Evolutionary conservation across 257 asterid species (phyloP).

Genomic region (Solanum verrucosum): DNA sequence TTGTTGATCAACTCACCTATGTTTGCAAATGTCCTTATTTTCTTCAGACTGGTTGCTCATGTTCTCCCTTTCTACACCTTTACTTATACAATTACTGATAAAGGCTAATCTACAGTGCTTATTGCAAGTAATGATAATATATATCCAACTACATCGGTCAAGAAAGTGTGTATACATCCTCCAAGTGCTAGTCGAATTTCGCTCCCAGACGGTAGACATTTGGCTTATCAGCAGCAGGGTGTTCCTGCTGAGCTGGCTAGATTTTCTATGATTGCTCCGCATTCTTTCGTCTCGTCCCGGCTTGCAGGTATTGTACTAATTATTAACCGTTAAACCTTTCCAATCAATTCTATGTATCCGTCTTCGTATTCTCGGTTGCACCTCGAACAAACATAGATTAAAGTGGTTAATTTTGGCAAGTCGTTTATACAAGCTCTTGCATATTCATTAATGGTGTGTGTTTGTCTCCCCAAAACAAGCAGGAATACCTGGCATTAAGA

Average conservation of each 20-base stretch:
- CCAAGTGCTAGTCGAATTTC: constrained; percentile 57
- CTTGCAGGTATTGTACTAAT: constrained; percentile 57
- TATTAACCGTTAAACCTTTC: neutral
- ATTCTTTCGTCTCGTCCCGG: constrained; percentile 85
- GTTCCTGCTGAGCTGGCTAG: constrained; percentile 73
- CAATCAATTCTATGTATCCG: neutral
- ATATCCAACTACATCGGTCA: constrained; percentile 38
- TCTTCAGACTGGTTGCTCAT: neutral
- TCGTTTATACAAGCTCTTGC: neutral
- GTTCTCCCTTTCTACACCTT: neutral
- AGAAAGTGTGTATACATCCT: constrained; percentile 63
- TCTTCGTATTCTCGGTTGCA: neutral
- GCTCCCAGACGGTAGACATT: constrained; percentile 87
- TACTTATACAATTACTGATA: neutral
- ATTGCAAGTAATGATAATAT: constrained; percentile 44
- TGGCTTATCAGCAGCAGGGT: constrained; percentile 85
- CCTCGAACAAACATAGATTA: neutral
- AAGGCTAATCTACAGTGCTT: constrained; percentile 58
- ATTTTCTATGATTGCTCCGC: constrained; percentile 61
- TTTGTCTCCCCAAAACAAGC: constrained; percentile 1
- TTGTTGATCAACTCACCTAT: neutral
- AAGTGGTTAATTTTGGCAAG: neutral
- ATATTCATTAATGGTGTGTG: neutral
- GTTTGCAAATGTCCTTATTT: neutral
- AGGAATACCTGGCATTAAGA: constrained; percentile 86